Evolutionary conservation across 2,329 filamentous ascomycete genomes (phyloP).

Genomic region (Phaeoacremonium minimum): DNA sequence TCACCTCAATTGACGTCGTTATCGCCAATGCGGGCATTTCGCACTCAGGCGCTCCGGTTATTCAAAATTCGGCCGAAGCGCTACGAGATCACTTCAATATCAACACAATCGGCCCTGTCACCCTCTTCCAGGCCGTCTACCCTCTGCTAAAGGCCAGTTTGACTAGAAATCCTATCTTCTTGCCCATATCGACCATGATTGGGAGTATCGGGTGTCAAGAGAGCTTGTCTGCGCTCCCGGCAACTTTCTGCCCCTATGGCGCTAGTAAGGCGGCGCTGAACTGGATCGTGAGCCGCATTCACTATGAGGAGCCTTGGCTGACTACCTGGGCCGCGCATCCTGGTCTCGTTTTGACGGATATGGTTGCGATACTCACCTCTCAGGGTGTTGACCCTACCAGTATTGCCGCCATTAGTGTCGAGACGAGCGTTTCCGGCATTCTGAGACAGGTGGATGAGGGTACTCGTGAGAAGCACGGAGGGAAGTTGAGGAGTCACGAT

Average conservation of each 20-base stretch:
- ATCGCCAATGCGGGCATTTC: constrained; percentile 21
- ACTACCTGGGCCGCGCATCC: constrained; percentile 6
- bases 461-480: neutral
- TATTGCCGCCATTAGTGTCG: neutral
- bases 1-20: constrained; percentile 16
- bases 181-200: neutral
- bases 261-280: constrained; percentile 13
- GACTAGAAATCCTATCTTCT: neutral
- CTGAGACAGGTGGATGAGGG: neutral
- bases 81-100: constrained; percentile 13
- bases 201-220: constrained; percentile 1
- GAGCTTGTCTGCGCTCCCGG: neutral
- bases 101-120: constrained; percentile 16
- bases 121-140: constrained; percentile 16
- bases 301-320: constrained; percentile 18
- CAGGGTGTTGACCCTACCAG: constrained; percentile 1
- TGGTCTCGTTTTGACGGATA: constrained; percentile 1
- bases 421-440: neutral
- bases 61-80: constrained; percentile 11
- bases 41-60: constrained; percentile 8
- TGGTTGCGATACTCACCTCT: neutral
- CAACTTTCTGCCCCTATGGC: constrained; percentile 9
- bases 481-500: neutral
- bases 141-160: constrained; percentile 10
- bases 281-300: constrained; percentile 11